These are phyloP conservation scores for Tulasnella sp. DNA, from an alignment of 768 basidiomycete genomes.

Conservation along the genomic window DNA sequence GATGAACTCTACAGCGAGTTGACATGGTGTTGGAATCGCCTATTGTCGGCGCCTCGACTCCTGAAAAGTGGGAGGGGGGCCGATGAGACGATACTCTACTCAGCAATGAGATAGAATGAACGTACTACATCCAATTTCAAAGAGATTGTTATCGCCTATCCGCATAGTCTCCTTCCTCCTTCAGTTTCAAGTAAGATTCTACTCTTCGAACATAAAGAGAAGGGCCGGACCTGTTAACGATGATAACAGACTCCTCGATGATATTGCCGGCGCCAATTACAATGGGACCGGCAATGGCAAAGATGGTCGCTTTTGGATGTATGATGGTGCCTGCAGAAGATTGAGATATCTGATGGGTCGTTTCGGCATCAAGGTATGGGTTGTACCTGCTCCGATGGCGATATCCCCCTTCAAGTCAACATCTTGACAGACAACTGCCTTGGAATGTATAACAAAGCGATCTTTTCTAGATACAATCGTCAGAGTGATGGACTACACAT, in stretches of 20 bases:
- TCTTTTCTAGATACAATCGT: no score
- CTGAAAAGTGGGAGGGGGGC: conserved; percentile 31
- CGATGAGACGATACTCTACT: neutral
- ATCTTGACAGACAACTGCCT: conserved; percentile 84
- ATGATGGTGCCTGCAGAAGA: conserved; percentile 54
- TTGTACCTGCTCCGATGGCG: conserved; percentile 71
- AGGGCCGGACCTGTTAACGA: conserved; percentile 64
- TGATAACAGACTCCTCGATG: conserved; percentile 81
- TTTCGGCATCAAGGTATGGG: neutral
- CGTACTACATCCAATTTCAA: conserved; percentile 89
- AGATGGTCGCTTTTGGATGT: conserved; percentile 89
- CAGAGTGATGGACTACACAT: no score
- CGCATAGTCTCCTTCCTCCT: conserved; percentile 68
- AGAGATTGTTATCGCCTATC: conserved; percentile 87
- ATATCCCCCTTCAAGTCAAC: conserved; percentile 91
- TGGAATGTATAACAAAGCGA: conserved; percentile 83
- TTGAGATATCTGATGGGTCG: neutral
- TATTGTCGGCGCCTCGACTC: conserved; percentile 75
- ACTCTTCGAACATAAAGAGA: neutral
- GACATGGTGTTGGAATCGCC: conserved; percentile 82
- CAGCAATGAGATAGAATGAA: conserved; percentile 19
- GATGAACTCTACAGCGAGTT: conserved; percentile 72
- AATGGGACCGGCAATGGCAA: conserved; percentile 84
- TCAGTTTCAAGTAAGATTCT: conserved; percentile 31
- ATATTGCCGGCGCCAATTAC: conserved; percentile 81